These are phyloP conservation scores for Penicillium steckii DNA, from an alignment of 495 filamentous ascomycete genomes.

Conservation along the genomic window DNA sequence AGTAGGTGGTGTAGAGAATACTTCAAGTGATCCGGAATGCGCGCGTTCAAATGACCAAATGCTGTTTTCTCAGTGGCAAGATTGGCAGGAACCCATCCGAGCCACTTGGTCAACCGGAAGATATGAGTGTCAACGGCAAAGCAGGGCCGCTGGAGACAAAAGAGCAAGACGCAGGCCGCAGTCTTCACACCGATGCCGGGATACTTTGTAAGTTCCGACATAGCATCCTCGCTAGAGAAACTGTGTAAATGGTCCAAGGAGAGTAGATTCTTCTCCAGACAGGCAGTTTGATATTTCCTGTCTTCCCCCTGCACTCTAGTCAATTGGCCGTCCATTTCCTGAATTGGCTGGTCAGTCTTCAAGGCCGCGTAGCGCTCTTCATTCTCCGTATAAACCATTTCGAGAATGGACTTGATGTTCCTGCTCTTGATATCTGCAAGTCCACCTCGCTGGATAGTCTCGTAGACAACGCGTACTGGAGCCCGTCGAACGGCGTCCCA, in stretches of 20 bases:
- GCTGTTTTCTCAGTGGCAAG: slow-evolving; percentile 66
- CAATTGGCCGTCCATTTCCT: too few species aligned
- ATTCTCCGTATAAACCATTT: slow-evolving; percentile 74
- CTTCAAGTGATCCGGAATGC: slow-evolving; percentile 81
- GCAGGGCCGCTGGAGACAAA: slow-evolving; percentile 73
- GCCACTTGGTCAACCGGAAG: slow-evolving; percentile 76
- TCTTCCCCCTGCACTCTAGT: too few species aligned
- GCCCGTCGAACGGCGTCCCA: slow-evolving; percentile 80
- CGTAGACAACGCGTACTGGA: slow-evolving; percentile 58
- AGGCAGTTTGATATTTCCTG: slow-evolving; percentile 53
- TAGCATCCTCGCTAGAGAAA: slow-evolving; percentile 64
- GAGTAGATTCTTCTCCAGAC: slow-evolving; percentile 55
- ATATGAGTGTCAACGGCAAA: slow-evolving; percentile 90
- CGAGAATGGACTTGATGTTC: slow-evolving; percentile 77
- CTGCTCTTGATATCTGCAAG: slow-evolving; percentile 67
- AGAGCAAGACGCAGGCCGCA: slow-evolving; percentile 79
- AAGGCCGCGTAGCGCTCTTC: background rate
- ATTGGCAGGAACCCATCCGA: slow-evolving; percentile 70
- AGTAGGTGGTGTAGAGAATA: slow-evolving; percentile 87
- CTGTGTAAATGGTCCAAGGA: slow-evolving; percentile 77
- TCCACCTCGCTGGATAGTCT: slow-evolving; percentile 74
- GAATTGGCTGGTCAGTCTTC: slow-evolving; percentile 5
- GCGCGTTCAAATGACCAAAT: slow-evolving; percentile 77
- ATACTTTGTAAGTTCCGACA: slow-evolving; percentile 70
- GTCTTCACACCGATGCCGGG: slow-evolving; percentile 92